Evolutionary conservation across 208 protist species (phyloP), one percentile per base, ranked within the genome.

Genomic region (Acanthamoeba comandoni): DNA sequence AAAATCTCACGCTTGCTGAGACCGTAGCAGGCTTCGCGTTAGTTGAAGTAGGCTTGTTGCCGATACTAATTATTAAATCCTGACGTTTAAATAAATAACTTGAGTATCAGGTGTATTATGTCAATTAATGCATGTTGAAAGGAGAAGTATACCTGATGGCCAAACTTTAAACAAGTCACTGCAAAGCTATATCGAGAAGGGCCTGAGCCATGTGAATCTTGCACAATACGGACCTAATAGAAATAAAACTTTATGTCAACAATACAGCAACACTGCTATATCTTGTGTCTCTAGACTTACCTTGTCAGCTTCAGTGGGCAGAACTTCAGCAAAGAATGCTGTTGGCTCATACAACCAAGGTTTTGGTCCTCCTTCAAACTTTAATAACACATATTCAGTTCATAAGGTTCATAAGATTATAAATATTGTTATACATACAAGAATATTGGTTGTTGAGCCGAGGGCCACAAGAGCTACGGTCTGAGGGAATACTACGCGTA

Each of bases 341-440:
- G 80, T 88, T 2, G 80, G 80, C n/a, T 88, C 80, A n/a, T 88
- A 88, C 29, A 88, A 29, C 80, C 80, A 88, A 4, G 80, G 80
- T 43, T 88, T 88, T 15, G 80, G 80, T 19, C 80, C 80, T n/a
- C 80, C 80, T 52, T 88, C 80, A 43, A 88, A 69, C 80, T 88
- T 13, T 70, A 35, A 5, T 12, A 82, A 57, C 2, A 51, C 19
- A 57, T 22, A 9, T 58, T 26, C 12, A 67, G 13, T 8, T 11
- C 9, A n/a, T 9, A 26, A 15, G 39, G 26, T 62, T 49, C 26
- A n/a, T 73, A 57, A 49, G 4, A 57, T 15, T 15, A 82, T 35
- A 31, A 17, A 19, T 58, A 57, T 12, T 15, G 13, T 73, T 73
- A 73, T 15, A 29, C 80, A 43, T 88, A 88, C 80, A 3, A 71